phyloP scores from a whole-genome alignment of 148 eudicot genomes.

The Nyssa sinensis region DNA sequence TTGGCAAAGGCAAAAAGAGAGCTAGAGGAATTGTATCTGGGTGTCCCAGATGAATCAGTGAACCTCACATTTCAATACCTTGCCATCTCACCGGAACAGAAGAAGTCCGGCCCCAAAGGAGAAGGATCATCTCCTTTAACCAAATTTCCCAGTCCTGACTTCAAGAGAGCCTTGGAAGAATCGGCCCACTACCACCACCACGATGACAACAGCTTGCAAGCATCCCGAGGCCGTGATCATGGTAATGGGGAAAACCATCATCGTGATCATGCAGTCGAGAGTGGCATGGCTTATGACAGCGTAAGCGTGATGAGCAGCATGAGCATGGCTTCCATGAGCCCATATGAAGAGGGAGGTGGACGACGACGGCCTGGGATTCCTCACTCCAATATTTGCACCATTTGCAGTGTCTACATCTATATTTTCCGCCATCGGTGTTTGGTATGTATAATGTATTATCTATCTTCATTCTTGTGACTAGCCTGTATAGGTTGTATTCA shows the following conservation, averaged over 20 bases:
- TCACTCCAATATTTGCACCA: conserved; percentile 46
- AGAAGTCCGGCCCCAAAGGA: too few species aligned
- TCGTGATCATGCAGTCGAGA: not conserved
- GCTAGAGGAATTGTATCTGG: conserved; percentile 33
- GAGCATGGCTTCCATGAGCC: not conserved
- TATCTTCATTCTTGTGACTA: too few species aligned
- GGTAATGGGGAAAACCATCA: too few species aligned
- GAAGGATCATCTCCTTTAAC: conserved; percentile 8
- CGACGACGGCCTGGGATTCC: conserved; percentile 45
- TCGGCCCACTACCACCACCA: not conserved
- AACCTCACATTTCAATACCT: conserved; percentile 39
- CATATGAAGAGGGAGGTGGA: conserved; percentile 15
- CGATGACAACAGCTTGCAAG: not conserved
- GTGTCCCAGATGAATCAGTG: conserved; percentile 35
- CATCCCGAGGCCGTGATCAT: not conserved
- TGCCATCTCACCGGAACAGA: conserved; percentile 8
- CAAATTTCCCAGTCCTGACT: conserved; percentile 31
- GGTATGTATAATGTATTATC: conserved; percentile 13
- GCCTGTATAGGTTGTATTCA: too few species aligned
- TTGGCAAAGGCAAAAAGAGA: conserved; percentile 29
- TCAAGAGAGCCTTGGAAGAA: conserved; percentile 26
- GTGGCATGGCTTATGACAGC: conserved; percentile 18
- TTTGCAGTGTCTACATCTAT: conserved; percentile 36
- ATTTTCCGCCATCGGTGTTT: conserved; percentile 40
- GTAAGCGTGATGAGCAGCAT: conserved; percentile 20